Conservation (phyloP, 768 basidiomycete genomes). For the Tylopilus rubrobrunneus region DNA sequence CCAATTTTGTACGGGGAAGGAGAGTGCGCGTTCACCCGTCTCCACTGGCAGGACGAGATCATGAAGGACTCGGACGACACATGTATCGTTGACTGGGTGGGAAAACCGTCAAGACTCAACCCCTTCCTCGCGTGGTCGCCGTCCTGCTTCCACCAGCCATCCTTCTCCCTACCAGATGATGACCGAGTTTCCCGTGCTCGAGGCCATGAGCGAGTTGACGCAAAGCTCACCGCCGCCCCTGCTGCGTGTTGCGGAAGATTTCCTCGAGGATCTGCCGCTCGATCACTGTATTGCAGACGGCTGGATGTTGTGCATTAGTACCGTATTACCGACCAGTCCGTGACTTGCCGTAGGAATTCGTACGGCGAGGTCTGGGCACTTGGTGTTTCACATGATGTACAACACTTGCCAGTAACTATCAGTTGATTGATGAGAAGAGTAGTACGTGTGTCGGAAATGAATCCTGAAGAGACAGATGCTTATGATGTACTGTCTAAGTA, state of each 20-base stretch:
- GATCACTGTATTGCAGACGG: constrained; percentile 30
- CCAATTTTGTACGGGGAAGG: constrained; percentile 30
- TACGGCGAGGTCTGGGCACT: too few relatives aligned
- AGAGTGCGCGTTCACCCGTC: constrained; percentile 19
- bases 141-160: constrained; percentile 17
- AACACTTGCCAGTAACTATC: not conserved
- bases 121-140: too few relatives aligned
- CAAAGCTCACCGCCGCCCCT: too few relatives aligned
- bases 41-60: constrained; percentile 28
- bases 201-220: constrained; percentile 12
- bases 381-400: too few relatives aligned
- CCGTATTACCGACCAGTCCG: too few relatives aligned
- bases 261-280: constrained; percentile 23
- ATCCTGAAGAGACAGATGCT: too few relatives aligned
- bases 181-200: constrained; percentile 7
- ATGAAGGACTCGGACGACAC: constrained; percentile 27
- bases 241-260: constrained; percentile 17
- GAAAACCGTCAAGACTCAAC: too few relatives aligned
- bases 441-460: too few relatives aligned
- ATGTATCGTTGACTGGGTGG: too few relatives aligned
- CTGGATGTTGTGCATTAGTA: constrained; percentile 25
- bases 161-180: constrained; percentile 1
- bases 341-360: too few relatives aligned
- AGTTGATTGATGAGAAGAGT: too few relatives aligned
- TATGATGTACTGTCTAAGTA: too few relatives aligned